Percentiles rank a stretch among this genome's conserved stretches.
Evolutionary conservation across 2,329 filamentous ascomycete species (phyloP).

Genomic region (Fusarium oxysporum): DNA sequence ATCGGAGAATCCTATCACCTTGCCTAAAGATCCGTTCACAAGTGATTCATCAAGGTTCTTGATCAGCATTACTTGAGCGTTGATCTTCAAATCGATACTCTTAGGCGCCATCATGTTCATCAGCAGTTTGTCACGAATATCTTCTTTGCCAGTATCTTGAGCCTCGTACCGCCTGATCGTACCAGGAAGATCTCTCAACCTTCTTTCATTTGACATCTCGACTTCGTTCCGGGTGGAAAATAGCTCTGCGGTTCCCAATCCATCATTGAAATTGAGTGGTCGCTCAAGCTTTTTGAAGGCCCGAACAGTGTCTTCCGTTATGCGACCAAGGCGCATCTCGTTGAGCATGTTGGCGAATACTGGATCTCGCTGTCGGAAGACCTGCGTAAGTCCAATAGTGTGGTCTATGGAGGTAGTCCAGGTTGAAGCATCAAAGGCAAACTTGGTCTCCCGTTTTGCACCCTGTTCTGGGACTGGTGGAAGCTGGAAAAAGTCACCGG

Average conservation of each 20-base stretch:
- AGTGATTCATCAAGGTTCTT: conserved; percentile 96
- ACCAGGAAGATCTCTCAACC: conserved; percentile 79
- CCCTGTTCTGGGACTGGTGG: conserved; percentile 88
- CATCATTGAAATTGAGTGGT: conserved; percentile 77
- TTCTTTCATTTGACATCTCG: conserved; percentile 82
- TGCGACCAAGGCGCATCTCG: conserved; percentile 91
- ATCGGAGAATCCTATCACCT: conserved; percentile 67
- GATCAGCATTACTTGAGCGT: conserved; percentile 99
- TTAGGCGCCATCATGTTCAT: conserved; percentile 94
- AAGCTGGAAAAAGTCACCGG: conserved; percentile 97
- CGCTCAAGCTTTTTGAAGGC: conserved; percentile 81
- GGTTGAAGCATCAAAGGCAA: conserved; percentile 91
- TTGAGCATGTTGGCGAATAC: conserved; percentile 95
- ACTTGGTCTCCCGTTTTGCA: conserved; percentile 76
- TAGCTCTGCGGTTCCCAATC: conserved; percentile 80
- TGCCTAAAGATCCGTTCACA: conserved; percentile 94
- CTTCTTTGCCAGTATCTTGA: conserved; percentile 78
- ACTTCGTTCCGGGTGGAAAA: conserved; percentile 94
- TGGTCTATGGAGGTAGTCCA: conserved; percentile 95
- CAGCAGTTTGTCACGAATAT: conserved; percentile 80
- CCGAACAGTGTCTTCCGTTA: conserved; percentile 79
- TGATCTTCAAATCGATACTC: conserved; percentile 83
- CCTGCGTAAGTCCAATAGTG: conserved; percentile 93
- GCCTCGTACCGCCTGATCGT: conserved; percentile 77
- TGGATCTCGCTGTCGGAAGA: conserved; percentile 94